Percentiles rank a stretch among this genome's conserved stretches.
Conservation (phyloP, 768 basidiomycete genomes). For the Mrakia frigida region DNA sequence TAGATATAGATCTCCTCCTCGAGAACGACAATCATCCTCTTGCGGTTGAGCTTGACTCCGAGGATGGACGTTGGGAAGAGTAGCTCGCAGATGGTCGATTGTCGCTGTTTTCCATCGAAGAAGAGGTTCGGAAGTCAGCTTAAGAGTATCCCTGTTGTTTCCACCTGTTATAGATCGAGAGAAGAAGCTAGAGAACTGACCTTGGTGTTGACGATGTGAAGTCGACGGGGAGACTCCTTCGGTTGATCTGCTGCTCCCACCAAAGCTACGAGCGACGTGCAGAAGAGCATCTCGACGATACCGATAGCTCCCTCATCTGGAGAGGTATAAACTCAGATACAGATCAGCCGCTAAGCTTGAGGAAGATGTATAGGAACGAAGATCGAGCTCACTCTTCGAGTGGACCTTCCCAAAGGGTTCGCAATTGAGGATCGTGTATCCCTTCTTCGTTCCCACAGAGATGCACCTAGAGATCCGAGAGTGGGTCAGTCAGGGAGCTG, state of each 20-base stretch:
- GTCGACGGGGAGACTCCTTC: conserved; percentile 78
- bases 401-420: conserved; percentile 96
- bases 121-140: not conserved
- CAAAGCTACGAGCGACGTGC: conserved; percentile 92
- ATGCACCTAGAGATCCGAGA: conserved; percentile 56
- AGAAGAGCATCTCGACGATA: conserved; percentile 99
- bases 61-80: conserved; percentile 95
- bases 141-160: not conserved
- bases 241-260: conserved; percentile 94
- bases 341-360: not conserved
- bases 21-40: conserved; percentile 89
- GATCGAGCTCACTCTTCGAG: conserved; percentile 69
- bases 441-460: conserved; percentile 88
- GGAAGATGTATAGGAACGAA: not conserved
- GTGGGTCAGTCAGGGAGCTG: not conserved
- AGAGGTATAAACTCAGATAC: not conserved
- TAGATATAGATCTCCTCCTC: conserved; percentile 99
- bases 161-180: not conserved
- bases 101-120: conserved; percentile 56
- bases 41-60: conserved; percentile 95
- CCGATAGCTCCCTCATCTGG: conserved; percentile 87
- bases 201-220: conserved; percentile 99
- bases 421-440: conserved; percentile 95
- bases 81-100: conserved; percentile 98
- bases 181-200: conserved; percentile 47